Base-by-base conservation (phyloP, 768 basidiomycete species). In the Hericium coralloides region DNA sequence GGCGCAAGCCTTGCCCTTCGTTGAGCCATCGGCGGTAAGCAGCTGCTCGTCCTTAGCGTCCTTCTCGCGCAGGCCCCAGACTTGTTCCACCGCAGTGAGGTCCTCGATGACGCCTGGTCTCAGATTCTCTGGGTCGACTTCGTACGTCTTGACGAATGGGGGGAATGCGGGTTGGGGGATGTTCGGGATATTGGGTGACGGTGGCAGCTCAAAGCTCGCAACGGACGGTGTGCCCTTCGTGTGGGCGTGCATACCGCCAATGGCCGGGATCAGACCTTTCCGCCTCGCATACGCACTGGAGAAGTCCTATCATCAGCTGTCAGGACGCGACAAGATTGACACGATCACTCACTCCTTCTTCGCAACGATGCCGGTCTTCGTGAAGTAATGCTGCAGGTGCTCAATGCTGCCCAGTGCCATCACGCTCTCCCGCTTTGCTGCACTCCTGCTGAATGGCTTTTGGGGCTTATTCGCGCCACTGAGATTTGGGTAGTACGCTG, bases 321-420 rank as follows among this genome's bases (percentile, higher is more conserved):
- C 49, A 52, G 47, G 18, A n/a, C 18, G 37, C 26, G 45, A 38
- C 36, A 6, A 51, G 26, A 15, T 37, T 39, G 3, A 31, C 55
- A 60, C 23, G 52, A 26, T 38, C 37, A 76, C 86, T 73, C 72
- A 87, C 92, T 82, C 80, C 71, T 78, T 79, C 74, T 85, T 82
- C 37, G 86, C 77, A 23, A 78, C 79, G 55, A 93, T 79, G 2
- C 91, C 91, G 0, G 89, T 83, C 78, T 93, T 93, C 8, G 89
- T 91, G 65, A 95, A 98, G 68, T 94, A 95, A 65, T 94, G 87
- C 71, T 98, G 95, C 43, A 98, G 79, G 68, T 97, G 91, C 67
- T 95, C 89, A 63, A 98, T 98, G 67, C 91, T 93, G n/a, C 94
- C 94, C 17, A 98, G 73, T 0, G 92, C 84, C 84, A 95, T 88